A percentile compares a stretch with the other conserved stretches of the same genome.
Evolutionary conservation across 768 basidiomycete genomes (phyloP).

Genomic region (Suillus decipiens): DNA sequence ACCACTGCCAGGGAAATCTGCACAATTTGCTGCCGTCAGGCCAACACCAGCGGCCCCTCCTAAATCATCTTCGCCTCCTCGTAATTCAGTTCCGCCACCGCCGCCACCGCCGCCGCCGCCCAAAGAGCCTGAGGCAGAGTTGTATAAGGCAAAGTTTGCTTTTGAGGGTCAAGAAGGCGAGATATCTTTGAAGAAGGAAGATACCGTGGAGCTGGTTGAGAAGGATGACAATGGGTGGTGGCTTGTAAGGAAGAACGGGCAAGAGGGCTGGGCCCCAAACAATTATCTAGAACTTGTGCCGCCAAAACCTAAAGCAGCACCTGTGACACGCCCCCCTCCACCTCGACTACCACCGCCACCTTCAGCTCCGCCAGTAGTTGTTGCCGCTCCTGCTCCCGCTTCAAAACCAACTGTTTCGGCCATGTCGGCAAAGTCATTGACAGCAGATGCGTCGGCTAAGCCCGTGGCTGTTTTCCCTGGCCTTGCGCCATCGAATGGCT

Average conservation of each 20-base stretch:
- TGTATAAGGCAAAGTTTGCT: constrained; percentile 88
- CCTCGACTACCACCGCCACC: constrained; percentile 45
- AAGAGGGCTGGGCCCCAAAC: constrained; percentile 94
- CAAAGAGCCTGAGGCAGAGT: constrained; percentile 63
- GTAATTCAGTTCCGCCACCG: constrained; percentile 51
- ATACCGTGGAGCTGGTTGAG: constrained; percentile 87
- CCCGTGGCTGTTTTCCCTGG: constrained; percentile 85
- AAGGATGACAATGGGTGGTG: constrained; percentile 98
- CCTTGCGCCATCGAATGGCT: constrained; percentile 66
- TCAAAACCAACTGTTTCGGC: constrained; percentile 36
- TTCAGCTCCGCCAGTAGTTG: constrained; percentile 38
- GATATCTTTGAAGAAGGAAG: constrained; percentile 87
- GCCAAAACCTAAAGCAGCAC: constrained; percentile 60
- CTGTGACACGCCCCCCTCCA: constrained; percentile 74
- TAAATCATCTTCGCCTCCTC: constrained; percentile 40
- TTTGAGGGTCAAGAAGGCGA: constrained; percentile 94
- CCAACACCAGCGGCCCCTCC: constrained; percentile 35
- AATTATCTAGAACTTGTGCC: constrained; percentile 88
- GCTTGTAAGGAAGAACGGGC: constrained; percentile 81
- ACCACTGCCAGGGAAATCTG: constrained; percentile 63
- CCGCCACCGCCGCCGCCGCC: constrained; percentile 48
- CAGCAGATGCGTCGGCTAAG: constrained; percentile 66
- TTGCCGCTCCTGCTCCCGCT: constrained; percentile 35
- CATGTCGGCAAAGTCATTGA: constrained; percentile 42
- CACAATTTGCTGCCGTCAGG: constrained; percentile 36